Conservation (phyloP, 2,329 filamentous ascomycete genomes). For the Immersiporthe knoxdaviesiana region DNA sequence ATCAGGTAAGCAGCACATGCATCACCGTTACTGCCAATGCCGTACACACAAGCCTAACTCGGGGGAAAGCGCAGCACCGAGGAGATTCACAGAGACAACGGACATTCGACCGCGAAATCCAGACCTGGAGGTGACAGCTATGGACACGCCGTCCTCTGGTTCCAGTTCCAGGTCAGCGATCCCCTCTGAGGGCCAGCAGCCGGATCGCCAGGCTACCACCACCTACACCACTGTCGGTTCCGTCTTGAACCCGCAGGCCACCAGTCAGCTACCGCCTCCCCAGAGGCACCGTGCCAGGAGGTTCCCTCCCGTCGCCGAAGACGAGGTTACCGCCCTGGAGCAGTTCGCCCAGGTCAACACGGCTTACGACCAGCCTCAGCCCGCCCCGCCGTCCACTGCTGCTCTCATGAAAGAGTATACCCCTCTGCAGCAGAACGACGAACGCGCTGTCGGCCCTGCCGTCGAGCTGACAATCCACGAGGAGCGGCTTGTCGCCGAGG, state of each 20-base stretch:
- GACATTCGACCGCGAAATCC: not conserved
- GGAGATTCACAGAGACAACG: not conserved
- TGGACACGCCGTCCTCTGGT: conserved; percentile 27
- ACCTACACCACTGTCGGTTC: conserved; percentile 62
- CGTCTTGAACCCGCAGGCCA: conserved; percentile 53
- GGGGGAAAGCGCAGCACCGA: not conserved
- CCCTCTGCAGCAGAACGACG: conserved; percentile 58
- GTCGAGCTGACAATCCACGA: conserved; percentile 6
- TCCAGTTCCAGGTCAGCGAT: conserved; percentile 21
- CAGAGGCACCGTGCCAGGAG: conserved; percentile 54
- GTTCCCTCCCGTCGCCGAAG: conserved; percentile 39
- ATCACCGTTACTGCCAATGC: not conserved
- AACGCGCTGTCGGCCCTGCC: conserved; percentile 52
- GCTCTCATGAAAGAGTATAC: conserved; percentile 46
- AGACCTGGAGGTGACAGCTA: not conserved
- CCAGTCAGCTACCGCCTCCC: conserved; percentile 54
- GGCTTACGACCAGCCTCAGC: conserved; percentile 39
- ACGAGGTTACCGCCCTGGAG: conserved; percentile 42
- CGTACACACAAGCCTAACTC: not conserved
- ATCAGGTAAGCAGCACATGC: not conserved
- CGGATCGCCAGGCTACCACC: conserved; percentile 41
- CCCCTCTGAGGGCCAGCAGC: conserved; percentile 19
- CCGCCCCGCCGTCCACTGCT: conserved; percentile 33
- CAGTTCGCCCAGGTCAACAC: conserved; percentile 41
- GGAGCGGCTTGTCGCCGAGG: conserved; percentile 9